Base-by-base conservation (phyloP, 1,284 basidiomycete genomes). In the Apiotrichum laibachii region DNA sequence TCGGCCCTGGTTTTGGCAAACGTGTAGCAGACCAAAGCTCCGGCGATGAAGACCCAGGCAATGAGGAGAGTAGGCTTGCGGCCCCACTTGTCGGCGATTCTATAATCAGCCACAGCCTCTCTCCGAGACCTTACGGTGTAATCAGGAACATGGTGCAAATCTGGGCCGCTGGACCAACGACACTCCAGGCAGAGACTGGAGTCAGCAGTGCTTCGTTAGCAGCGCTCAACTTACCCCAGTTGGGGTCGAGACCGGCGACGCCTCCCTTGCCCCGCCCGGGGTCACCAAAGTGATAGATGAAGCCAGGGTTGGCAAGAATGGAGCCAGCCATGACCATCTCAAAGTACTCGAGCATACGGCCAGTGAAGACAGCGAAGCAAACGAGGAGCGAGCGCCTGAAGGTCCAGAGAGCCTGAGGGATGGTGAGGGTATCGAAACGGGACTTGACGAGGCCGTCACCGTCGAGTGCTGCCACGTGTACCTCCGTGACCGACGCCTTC, bases 111-210 rank as follows among this genome's bases (percentile, higher is more conserved):
- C 26, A 31, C 26, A 31, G 26, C 3, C 12, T 19, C 31, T 31
- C 31, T 31, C 18, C 6, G 18, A 6, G 13, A 15, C 40, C 49
- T 22, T 18, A 50, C 56, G 31, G 44, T 11, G 48, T 42, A 34
- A 60, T 60, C 39, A 48, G 49, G 6, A 48, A 51, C 18, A 60
- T 53, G 12, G 50, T 59, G 22, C 56, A 31, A n/a, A 59, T 57
- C 34, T 59, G 57, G 4, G 55, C 57, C 9, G 46, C 57, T 26
- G 53, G 56, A 11, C 59, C 39, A 1, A 69, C 31, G 10, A 60
- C 62, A 42, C 62, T 57, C 67, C 66, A 69, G 2, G 59, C 53
- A 0, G 66, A 64, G 5, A 69, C 64, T 67, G 35, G 12, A n/a
- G 16, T 9, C 33, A 48, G n/a, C 40, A 49, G 9, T 48, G 46